Conservation (phyloP, 2,329 filamentous ascomycete species). For the Ilyonectria sp. region DNA sequence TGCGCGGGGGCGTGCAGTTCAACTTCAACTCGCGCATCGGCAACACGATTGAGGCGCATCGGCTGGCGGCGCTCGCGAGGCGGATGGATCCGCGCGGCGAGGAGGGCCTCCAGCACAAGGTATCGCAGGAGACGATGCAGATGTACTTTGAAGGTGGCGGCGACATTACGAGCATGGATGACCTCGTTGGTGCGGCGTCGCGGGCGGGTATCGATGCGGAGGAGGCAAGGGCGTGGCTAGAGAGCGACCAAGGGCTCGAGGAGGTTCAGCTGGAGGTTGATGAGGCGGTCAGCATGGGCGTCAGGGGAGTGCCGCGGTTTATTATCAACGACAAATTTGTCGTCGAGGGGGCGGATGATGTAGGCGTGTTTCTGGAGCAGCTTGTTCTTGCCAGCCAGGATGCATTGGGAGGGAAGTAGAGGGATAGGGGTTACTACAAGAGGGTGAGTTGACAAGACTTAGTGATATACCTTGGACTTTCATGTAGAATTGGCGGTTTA, state of each 20-base stretch:
- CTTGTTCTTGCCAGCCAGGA: constrained; percentile 68
- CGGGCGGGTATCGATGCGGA: constrained; percentile 67
- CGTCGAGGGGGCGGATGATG: constrained; percentile 81
- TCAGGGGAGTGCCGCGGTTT: constrained; percentile 83
- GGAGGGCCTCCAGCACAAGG: constrained; percentile 67
- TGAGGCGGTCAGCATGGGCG: constrained; percentile 63
- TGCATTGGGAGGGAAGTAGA: constrained; percentile 18
- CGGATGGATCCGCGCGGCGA: constrained; percentile 48
- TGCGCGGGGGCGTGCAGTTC: constrained; percentile 80
- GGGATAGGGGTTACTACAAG: neutral
- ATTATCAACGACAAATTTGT: constrained; percentile 78
- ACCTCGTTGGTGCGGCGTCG: constrained; percentile 67
- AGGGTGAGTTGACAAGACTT: neutral
- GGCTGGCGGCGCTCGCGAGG: constrained; percentile 78
- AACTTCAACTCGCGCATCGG: constrained; percentile 68
- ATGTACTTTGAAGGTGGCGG: constrained; percentile 76
- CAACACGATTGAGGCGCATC: constrained; percentile 63
- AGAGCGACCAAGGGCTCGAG: constrained; percentile 67
- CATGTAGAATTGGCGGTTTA: neutral
- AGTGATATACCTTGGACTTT: too few species aligned
- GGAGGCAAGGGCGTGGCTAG: constrained; percentile 69
- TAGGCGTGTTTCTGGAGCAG: constrained; percentile 74
- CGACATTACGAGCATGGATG: constrained; percentile 72
- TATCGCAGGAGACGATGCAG: constrained; percentile 75
- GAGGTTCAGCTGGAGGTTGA: constrained; percentile 71